Base-by-base conservation (phyloP, 1,284 basidiomycete genomes). In the Porodaedalea pini region DNA sequence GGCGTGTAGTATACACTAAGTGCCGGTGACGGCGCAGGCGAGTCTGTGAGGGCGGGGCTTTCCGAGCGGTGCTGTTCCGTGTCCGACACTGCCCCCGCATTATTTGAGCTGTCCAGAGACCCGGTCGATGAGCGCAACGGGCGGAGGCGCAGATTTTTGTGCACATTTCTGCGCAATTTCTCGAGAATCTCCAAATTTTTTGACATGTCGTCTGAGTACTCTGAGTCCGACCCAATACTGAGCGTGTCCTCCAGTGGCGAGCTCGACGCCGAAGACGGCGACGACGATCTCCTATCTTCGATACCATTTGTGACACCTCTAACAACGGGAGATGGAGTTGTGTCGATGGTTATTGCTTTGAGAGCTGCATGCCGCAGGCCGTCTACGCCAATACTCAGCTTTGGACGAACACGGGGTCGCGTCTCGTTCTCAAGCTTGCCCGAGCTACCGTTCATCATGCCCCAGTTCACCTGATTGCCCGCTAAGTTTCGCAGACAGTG, bases 91-190 rank as follows among this genome's bases (percentile, higher is more conserved):
- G 23, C 39, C 21, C 41, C 39, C 17, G 25, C 39, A 25, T 27
- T 41, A 29, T 25, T 27, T 29, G 32, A 65, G 60, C 48, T 45
- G 37, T 43, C 41, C 75, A 45, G 81, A 69, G 19, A 74, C 67
- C 32, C 74, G 71, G 39, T 51, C 36, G 76, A 72, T 19, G 83
- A 85, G 48, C 81, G 79, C 58, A 91, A 85, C 31, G 89, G 88
- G 15, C 88, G 79, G 32, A 91, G 75, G 56, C 82, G 82, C 41
- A 91, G 78, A 64, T 91, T 91, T 70, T 82, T 79, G 67, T 85
- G 80, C 1, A 91, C 85, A 61, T 75, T 87, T 61, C 78, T 75
- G 37, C 88, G 80, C 11, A 91, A 77, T 63, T 80, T 72, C 57
- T 87, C 85, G 39, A 91, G 80, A 51, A 77, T 78, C 15, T 78